phyloP scores from a whole-genome alignment of 2,329 filamentous ascomycete species.

The Cercospora canescens region DNA sequence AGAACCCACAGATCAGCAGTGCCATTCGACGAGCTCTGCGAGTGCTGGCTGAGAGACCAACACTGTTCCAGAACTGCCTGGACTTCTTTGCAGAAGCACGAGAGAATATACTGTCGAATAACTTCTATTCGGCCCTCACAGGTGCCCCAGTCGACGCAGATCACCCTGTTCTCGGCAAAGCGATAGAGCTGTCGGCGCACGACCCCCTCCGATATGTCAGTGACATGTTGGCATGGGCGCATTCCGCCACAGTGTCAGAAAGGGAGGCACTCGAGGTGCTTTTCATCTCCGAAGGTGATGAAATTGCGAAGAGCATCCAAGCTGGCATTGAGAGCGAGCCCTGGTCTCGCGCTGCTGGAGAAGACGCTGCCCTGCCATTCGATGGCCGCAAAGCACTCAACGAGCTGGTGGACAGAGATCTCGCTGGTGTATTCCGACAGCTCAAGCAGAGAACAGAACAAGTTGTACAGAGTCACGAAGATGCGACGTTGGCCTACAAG shows the following conservation, averaged over 20 bases:
- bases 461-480: constrained; percentile 88
- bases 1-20: constrained; percentile 88
- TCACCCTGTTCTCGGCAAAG: constrained; percentile 60
- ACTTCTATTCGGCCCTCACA: constrained; percentile 85
- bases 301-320: constrained; percentile 79
- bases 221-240: constrained; percentile 97
- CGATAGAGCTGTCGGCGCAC: constrained; percentile 91
- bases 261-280: constrained; percentile 87
- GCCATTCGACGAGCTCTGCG: constrained; percentile 81
- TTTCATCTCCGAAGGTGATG: constrained; percentile 87
- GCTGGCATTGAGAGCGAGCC: constrained; percentile 79
- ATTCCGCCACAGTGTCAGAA: constrained; percentile 92
- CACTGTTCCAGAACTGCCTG: constrained; percentile 88
- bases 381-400: constrained; percentile 80
- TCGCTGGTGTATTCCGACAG: constrained; percentile 78
- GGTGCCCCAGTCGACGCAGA: constrained; percentile 65
- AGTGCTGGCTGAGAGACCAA: constrained; percentile 84
- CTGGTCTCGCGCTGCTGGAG: constrained; percentile 65
- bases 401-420: constrained; percentile 81
- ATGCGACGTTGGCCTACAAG: constrained; percentile 84
- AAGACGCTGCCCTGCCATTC: constrained; percentile 57
- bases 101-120: constrained; percentile 81
- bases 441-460: constrained; percentile 89
- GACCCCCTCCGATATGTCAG: constrained; percentile 89
- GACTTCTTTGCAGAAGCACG: constrained; percentile 91